Evolutionary conservation across 1,284 basidiomycete genomes (phyloP).

Genomic region (Neolentinus lepideus): DNA sequence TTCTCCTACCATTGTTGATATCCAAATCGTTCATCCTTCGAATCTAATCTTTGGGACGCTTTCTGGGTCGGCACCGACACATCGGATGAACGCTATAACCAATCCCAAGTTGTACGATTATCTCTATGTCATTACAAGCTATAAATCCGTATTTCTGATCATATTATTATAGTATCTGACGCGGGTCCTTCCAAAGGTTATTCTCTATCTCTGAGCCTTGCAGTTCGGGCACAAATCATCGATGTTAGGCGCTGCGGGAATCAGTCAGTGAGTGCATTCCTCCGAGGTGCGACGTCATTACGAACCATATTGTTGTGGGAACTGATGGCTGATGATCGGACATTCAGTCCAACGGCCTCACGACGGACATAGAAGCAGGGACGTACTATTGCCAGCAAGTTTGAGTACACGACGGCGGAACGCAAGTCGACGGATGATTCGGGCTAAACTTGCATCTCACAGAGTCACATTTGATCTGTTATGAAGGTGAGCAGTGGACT

Average conservation of each 20-base stretch:
- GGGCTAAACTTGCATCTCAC: slow-evolving; percentile 60
- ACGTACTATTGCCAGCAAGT: slow-evolving; percentile 72
- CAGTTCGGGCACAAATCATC: slow-evolving; percentile 34
- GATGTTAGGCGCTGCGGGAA: slow-evolving; percentile 34
- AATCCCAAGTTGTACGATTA: neutral
- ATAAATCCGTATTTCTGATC: neutral
- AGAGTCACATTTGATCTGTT: slow-evolving; percentile 57
- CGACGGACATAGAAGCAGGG: slow-evolving; percentile 3
- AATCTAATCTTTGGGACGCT: neutral
- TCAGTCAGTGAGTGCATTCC: slow-evolving; percentile 8
- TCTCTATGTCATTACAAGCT: neutral
- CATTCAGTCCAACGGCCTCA: slow-evolving; percentile 11
- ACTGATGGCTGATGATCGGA: slow-evolving; percentile 42
- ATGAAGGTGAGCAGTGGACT: slow-evolving; percentile 4
- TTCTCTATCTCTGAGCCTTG: neutral
- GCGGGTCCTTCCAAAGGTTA: neutral
- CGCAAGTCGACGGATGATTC: slow-evolving; percentile 43
- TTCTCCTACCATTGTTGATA: neutral
- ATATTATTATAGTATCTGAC: neutral
- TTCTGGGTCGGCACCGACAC: neutral
- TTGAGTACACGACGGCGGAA: slow-evolving; percentile 41
- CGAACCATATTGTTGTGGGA: slow-evolving; percentile 60
- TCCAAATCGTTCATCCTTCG: neutral
- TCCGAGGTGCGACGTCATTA: slow-evolving; percentile 1
- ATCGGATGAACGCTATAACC: neutral